Conservation (phyloP, 2,329 filamentous ascomycete genomes). For the Pseudodiploospora longispora region DNA sequence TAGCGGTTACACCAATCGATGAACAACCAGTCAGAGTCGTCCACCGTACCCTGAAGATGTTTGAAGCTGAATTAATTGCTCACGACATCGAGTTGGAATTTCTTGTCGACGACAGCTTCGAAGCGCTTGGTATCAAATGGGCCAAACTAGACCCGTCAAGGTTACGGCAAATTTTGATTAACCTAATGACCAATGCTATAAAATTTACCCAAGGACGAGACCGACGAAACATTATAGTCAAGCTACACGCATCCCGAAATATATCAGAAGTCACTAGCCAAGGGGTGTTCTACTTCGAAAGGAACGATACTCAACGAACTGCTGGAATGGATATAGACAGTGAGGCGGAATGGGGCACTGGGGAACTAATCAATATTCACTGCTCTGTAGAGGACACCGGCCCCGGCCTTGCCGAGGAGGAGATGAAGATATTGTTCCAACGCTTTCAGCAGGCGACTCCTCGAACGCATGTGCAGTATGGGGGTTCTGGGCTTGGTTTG, state of each 20-base stretch:
- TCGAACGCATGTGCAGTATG: conserved; percentile 64
- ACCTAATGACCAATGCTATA: conserved; percentile 62
- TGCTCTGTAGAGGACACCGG: conserved; percentile 68
- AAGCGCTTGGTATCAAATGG: conserved; percentile 58
- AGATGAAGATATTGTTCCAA: conserved; percentile 59
- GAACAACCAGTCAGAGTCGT: conserved; percentile 62
- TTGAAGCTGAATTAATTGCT: conserved; percentile 64
- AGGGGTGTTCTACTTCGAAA: conserved; percentile 40
- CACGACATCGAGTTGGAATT: conserved; percentile 67
- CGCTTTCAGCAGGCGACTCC: conserved; percentile 62
- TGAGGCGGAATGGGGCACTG: conserved; percentile 60
- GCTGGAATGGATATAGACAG: conserved; percentile 36
- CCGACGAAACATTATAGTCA: conserved; percentile 52
- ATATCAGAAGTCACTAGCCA: conserved; percentile 32
- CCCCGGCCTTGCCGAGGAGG: conserved; percentile 54
- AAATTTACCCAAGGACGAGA: conserved; percentile 57
- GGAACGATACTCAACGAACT: conserved; percentile 29
- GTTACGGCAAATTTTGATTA: conserved; percentile 67
- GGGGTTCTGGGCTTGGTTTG: conserved; percentile 60
- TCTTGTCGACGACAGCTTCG: conserved; percentile 58
- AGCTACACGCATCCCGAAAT: conserved; percentile 53
- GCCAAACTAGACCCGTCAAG: conserved; percentile 68
- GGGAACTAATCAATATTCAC: conserved; percentile 63
- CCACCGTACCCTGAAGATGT: conserved; percentile 66
- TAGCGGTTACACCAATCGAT: conserved; percentile 63